phyloP scores from a whole-genome alignment of 1,284 basidiomycete species.

The Ceratobasidium sp. region DNA sequence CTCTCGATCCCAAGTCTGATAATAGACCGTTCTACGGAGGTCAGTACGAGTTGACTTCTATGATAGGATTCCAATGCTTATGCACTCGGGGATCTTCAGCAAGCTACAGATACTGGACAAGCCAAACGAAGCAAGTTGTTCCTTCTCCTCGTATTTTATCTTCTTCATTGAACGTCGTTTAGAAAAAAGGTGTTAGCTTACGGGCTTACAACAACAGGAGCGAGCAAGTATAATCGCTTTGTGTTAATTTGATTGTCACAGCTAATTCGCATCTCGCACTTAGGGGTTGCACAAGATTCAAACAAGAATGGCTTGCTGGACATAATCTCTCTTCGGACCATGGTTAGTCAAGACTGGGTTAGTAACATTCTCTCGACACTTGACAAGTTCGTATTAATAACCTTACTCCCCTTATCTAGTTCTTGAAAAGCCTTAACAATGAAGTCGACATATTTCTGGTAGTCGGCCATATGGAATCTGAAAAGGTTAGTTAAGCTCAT shows the following conservation, averaged over 20 bases:
- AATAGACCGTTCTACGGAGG: not conserved
- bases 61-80: not conserved
- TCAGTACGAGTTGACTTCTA: not conserved
- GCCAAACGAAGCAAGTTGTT: not conserved
- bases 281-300: too few species aligned
- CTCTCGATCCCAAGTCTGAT: not conserved
- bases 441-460: too few species aligned
- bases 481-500: too few species aligned
- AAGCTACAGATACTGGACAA: not conserved
- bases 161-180: not conserved
- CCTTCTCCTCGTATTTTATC: not conserved
- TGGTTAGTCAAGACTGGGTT: too few species aligned
- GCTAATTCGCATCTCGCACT: not conserved
- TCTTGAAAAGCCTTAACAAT: too few species aligned
- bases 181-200: not conserved
- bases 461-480: too few species aligned
- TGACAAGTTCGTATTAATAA: too few species aligned
- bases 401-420: too few species aligned
- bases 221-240: not conserved
- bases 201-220: not conserved
- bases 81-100: not conserved
- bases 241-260: not conserved
- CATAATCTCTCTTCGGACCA: too few species aligned
- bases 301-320: too few species aligned
- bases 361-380: too few species aligned